Evolutionary conservation across 192 early-diverging fungal genomes (phyloP).

Genomic region (Diversispora epigaea): DNA sequence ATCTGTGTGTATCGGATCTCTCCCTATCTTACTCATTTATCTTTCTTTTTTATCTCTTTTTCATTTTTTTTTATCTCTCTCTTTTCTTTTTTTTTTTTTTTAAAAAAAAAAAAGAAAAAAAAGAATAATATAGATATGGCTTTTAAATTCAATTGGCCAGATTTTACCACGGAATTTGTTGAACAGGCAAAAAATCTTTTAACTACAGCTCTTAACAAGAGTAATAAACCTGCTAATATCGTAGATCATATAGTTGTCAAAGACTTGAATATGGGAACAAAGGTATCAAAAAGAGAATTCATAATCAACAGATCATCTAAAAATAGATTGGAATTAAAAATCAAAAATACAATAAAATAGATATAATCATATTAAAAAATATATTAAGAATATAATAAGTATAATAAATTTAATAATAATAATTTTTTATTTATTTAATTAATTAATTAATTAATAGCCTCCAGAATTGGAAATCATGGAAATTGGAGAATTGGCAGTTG

Average conservation of each 20-base stretch:
- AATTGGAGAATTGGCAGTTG: slow-evolving; percentile 92
- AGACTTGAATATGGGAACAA: slow-evolving; percentile 93
- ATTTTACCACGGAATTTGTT: slow-evolving; percentile 85
- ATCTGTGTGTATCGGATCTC: too few relatives aligned
- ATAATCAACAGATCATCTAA: too few relatives aligned
- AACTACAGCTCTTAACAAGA: slow-evolving; percentile 90
- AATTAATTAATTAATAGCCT: slow-evolving; percentile 50
- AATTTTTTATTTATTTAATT: background rate
- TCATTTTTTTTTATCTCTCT: too few relatives aligned
- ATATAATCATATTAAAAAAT: too few relatives aligned
- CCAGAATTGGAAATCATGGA: slow-evolving; percentile 98
- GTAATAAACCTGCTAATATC: slow-evolving; percentile 89
- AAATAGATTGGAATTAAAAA: too few relatives aligned
- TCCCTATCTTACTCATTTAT: too few relatives aligned
- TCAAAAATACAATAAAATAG: too few relatives aligned
- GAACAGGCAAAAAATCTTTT: slow-evolving; percentile 83
- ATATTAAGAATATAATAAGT: too few relatives aligned
- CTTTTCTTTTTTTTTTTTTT: too few relatives aligned
- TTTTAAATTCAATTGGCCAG: slow-evolving; percentile 97
- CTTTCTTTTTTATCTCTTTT: too few relatives aligned
- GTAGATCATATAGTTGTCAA: slow-evolving; percentile 90
- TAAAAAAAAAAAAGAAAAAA: too few relatives aligned
- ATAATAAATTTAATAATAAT: background rate
- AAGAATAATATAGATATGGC: slow-evolving; percentile 56
- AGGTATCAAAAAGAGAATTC: slow-evolving; percentile 38